A percentile compares a stretch with the other conserved stretches of the same genome.
Evolutionary conservation across 768 basidiomycete genomes (phyloP).

Genomic region (Macrolepiota fuliginosa): DNA sequence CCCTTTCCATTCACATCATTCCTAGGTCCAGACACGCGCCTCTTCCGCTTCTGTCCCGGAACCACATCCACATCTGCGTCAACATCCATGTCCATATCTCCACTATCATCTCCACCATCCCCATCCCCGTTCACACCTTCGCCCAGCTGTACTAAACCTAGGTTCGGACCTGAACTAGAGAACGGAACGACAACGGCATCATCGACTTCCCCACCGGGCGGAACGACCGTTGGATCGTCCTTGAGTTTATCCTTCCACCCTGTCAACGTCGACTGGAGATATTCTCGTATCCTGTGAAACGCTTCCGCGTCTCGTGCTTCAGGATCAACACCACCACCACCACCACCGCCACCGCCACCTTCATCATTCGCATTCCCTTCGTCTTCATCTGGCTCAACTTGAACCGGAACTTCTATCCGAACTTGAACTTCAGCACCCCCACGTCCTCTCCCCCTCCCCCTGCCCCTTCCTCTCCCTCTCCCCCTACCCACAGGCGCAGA

Average conservation of each 20-base stretch:
- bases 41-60: too few relatives aligned
- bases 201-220: background rate
- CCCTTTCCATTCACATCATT: background rate
- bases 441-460: too few relatives aligned
- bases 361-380: background rate
- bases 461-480: too few relatives aligned
- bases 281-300: background rate
- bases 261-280: background rate
- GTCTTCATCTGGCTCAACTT: too few relatives aligned
- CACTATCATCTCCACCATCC: background rate
- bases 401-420: too few relatives aligned
- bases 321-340: background rate
- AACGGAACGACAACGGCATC: constrained; percentile 1
- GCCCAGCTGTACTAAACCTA: background rate
- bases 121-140: background rate
- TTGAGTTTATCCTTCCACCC: background rate
- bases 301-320: background rate
- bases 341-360: background rate
- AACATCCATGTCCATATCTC: background rate
- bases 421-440: too few relatives aligned
- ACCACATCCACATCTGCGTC: background rate
- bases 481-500: too few relatives aligned
- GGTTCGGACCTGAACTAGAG: background rate
- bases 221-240: background rate
- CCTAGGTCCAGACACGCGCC: too few relatives aligned